Percentiles rank a stretch among this genome's conserved stretches.
phyloP scores from a whole-genome alignment of 75 land plant genomes.

The Cryptomeria japonica region DNA sequence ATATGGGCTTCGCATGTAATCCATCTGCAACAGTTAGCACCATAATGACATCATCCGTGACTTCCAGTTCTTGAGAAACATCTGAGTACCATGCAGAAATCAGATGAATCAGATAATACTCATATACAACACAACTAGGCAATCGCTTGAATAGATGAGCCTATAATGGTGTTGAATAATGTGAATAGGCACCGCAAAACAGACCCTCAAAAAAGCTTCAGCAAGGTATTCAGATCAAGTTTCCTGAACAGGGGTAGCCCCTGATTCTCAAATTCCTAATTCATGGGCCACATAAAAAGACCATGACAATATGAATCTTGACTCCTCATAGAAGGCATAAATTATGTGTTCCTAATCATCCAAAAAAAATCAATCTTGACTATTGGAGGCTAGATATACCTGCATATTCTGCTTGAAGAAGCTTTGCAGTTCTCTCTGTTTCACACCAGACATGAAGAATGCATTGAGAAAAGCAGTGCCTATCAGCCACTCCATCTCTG shows the following conservation, averaged over 20 bases:
- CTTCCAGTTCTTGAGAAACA: slow-evolving; percentile 37
- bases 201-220: not conserved
- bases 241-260: not conserved
- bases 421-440: slow-evolving; percentile 29
- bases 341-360: not conserved
- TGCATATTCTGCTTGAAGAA: slow-evolving; percentile 30
- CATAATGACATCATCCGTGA: slow-evolving; percentile 51
- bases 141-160: not conserved
- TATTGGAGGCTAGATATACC: slow-evolving; percentile 16
- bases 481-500: slow-evolving; percentile 40
- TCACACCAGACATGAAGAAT: slow-evolving; percentile 60
- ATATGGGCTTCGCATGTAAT: slow-evolving; percentile 39
- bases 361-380: not conserved
- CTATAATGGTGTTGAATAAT: not conserved
- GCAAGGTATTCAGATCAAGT: not conserved
- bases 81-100: slow-evolving; percentile 12
- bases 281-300: not conserved
- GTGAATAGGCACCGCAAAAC: not conserved
- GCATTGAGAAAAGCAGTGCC: slow-evolving; percentile 49
- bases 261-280: not conserved
- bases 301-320: not conserved
- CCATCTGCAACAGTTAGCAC: slow-evolving; percentile 59
- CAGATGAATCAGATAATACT: slow-evolving; percentile 6
- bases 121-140: not conserved
- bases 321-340: not conserved